A percentile compares a stretch with the other conserved stretches of the same genome.
phyloP scores from a whole-genome alignment of 306 rosid species.

The Sicyos baderoa region DNA sequence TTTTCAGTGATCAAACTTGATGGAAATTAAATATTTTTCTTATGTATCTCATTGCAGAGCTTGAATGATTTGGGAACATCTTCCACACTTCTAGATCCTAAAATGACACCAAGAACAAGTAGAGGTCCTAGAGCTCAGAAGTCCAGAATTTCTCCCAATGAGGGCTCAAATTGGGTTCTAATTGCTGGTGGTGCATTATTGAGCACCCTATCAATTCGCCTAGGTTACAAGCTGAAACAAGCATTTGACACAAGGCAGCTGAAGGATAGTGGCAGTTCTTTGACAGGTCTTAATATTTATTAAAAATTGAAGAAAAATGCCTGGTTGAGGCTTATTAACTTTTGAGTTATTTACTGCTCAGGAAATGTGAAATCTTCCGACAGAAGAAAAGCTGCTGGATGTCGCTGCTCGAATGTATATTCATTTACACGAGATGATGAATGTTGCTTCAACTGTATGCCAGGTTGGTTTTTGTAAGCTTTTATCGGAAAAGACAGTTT shows the following conservation, averaged over 20 bases:
- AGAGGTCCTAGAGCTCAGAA: constrained; percentile 53
- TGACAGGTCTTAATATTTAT: constrained; percentile 21
- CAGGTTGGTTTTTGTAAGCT: constrained; percentile 43
- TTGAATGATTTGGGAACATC: constrained; percentile 33
- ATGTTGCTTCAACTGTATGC: constrained; percentile 49
- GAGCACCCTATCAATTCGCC: constrained; percentile 71
- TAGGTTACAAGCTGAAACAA: constrained; percentile 85
- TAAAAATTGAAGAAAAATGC: neutral
- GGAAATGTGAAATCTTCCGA: constrained; percentile 51
- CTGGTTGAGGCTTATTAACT: constrained; percentile 20
- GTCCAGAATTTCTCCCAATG: constrained; percentile 33
- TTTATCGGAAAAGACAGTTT: neutral
- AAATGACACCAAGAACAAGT: constrained; percentile 56
- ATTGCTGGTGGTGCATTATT: constrained; percentile 89
- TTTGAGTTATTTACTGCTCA: constrained; percentile 26
- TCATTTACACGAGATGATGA: constrained; percentile 54
- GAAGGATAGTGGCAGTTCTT: constrained; percentile 35
- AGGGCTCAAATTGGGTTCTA: constrained; percentile 75
- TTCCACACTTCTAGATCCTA: constrained; percentile 28
- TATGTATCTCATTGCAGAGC: constrained; percentile 16
- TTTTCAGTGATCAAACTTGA: constrained; percentile 19
- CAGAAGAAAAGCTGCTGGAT: constrained; percentile 44
- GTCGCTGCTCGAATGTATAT: constrained; percentile 43
- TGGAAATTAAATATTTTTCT: neutral
- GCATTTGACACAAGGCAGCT: constrained; percentile 58